Evolutionary conservation across 2,329 filamentous ascomycete species (phyloP).

Genomic region (Diaporthe ilicicola): DNA sequence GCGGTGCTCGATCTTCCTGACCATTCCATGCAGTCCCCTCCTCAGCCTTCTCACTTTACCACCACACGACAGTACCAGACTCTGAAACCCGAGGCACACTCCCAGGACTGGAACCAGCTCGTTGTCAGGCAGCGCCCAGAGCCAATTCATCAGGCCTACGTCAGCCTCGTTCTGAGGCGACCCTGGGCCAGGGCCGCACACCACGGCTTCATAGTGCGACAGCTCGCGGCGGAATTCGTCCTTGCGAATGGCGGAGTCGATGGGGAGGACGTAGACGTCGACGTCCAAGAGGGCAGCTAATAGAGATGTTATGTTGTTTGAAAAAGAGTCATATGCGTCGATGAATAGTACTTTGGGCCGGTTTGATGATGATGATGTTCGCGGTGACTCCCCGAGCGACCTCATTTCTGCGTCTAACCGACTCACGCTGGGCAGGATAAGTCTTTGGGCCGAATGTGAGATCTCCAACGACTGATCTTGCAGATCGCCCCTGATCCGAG

Average conservation of each 20-base stretch:
- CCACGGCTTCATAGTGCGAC: constrained; percentile 78
- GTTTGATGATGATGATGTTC: not conserved
- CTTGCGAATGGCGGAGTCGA: constrained; percentile 67
- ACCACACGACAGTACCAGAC: constrained; percentile 74
- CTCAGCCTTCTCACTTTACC: constrained; percentile 70
- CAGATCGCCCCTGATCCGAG: not conserved
- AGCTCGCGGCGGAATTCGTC: constrained; percentile 59
- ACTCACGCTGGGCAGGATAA: not conserved
- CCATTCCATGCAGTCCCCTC: constrained; percentile 85
- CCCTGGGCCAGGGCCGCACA: constrained; percentile 91
- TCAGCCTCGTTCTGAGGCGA: constrained; percentile 77
- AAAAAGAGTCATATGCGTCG: constrained; percentile 97
- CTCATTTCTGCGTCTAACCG: constrained; percentile 17
- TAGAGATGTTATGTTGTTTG: constrained; percentile 90
- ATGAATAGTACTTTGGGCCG: constrained; percentile 76
- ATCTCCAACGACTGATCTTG: not conserved
- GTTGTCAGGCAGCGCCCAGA: constrained; percentile 74
- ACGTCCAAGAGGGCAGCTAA: constrained; percentile 75
- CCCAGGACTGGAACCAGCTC: constrained; percentile 80
- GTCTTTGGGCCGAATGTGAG: not conserved
- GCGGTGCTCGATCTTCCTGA: constrained; percentile 71
- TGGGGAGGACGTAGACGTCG: constrained; percentile 75
- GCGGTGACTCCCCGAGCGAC: constrained; percentile 21
- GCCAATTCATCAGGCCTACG: constrained; percentile 79
- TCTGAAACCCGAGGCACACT: constrained; percentile 91